Percentiles rank a stretch among this genome's conserved stretches.
Evolutionary conservation across 345 rosid genomes (phyloP).

Genomic region (Mercurialis annua): DNA sequence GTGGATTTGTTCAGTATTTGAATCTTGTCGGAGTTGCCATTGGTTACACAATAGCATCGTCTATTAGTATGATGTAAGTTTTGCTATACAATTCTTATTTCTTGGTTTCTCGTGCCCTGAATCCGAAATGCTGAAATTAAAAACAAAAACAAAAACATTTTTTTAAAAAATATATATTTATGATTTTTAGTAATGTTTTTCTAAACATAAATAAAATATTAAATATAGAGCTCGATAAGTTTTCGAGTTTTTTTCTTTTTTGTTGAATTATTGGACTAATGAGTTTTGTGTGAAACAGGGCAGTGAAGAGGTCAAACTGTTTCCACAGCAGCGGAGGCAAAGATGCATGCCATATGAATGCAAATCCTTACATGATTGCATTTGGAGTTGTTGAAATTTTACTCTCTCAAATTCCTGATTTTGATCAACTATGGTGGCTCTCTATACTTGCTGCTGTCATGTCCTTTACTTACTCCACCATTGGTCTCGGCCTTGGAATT

Average conservation of each 20-base stretch:
- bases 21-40: constrained; percentile 64
- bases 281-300: constrained; percentile 43
- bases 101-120: no score
- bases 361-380: constrained; percentile 63
- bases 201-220: no score
- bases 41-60: constrained; percentile 81
- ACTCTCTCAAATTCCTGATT: constrained; percentile 79
- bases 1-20: constrained; percentile 65
- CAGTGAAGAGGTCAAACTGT: constrained; percentile 57
- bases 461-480: constrained; percentile 91
- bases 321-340: constrained; percentile 40
- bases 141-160: no score
- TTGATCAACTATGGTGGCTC: constrained; percentile 91
- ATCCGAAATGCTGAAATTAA: no score
- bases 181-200: no score
- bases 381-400: constrained; percentile 58
- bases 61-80: constrained; percentile 68
- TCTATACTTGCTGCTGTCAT: constrained; percentile 85
- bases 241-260: constrained; percentile 1
- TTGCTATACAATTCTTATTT: not conserved
- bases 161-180: no score
- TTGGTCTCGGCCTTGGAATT: constrained; percentile 85
- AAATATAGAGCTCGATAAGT: no score
- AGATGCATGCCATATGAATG: constrained; percentile 46
- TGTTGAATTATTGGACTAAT: not conserved